Evolutionary conservation across 345 rosid species (phyloP), one percentile per base, ranked within the genome.

Genomic region (Bretschneidera sinensis): DNA sequence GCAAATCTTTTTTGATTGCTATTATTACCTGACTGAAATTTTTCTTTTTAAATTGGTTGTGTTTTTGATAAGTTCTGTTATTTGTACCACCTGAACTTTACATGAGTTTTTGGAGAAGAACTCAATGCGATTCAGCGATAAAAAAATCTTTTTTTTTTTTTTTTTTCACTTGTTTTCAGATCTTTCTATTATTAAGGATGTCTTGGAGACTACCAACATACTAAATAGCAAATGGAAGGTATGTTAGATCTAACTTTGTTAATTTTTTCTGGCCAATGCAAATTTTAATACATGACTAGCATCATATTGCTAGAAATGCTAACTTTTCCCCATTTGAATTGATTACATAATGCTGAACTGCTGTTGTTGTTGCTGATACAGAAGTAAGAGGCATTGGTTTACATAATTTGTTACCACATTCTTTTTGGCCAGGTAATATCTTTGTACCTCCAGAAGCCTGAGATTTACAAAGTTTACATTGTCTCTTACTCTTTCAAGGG

Each of bases 191-290:
- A 78, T 89, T 24, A 87, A 85, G 66, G 87, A 83, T 53, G 85
- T 87, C n/a, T 66, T 92, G 67, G 88, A 83, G 71, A 65, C 71
- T 51, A 77, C 83, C 47, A 66, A 67, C 48, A 34, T 87, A 17
- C 72, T 92, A 57, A 89, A 76, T 75, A 75, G 81, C 71, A 81
- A 81, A 65, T 85, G 87, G 95, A 89, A 89, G 97, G 98, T 92
- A 70, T n/a, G n/a, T n/a, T 49, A 43, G 17, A 17, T 25, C 0
- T 34, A 20, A 8, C 33, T 28, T 8, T 8, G 33, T 2, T 8
- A 28, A 8, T 8, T 28, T 28, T 28, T 28, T 28, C 8, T 28
- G 33, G 3, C 33, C 33, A 28, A 28, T 3, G 33, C 33, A 28
- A 8, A 28, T 28, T 28, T 28, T 2, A 8, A 3, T 28, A 28